Evolutionary conservation across 306 rosid genomes (phyloP).

Genomic region (Citrullus mucosospermus): DNA sequence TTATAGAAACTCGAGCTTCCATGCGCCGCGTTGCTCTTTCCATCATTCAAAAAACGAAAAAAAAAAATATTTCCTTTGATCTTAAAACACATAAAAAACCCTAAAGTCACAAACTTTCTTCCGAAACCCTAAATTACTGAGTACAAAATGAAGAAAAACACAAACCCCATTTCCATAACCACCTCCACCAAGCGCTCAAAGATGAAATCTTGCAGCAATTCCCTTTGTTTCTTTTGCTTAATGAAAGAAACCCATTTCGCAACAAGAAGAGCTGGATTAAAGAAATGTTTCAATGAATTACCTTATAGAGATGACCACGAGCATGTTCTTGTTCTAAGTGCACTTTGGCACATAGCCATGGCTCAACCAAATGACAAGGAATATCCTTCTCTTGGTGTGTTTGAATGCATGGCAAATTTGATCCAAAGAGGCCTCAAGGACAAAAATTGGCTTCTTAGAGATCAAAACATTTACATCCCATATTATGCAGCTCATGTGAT

Average conservation of each 20-base stretch:
- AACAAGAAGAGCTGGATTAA: constrained; percentile 22
- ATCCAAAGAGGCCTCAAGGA: constrained; percentile 33
- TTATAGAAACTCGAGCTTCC: constrained; percentile 8
- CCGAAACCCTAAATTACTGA: neutral
- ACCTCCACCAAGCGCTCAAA: neutral
- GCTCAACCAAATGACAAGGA: constrained; percentile 54
- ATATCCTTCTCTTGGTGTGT: constrained; percentile 62
- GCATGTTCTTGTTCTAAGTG: constrained; percentile 40
- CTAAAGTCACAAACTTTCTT: neutral
- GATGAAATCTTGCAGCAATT: constrained; percentile 10
- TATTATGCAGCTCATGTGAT: constrained; percentile 79
- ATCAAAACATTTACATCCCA: constrained; percentile 66
- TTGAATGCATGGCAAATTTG: constrained; percentile 61
- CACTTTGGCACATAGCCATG: constrained; percentile 65
- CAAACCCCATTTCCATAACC: constrained; percentile 4
- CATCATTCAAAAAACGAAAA: neutral
- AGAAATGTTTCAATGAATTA: constrained; percentile 31
- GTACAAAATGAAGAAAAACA: neutral
- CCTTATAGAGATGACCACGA: constrained; percentile 30
- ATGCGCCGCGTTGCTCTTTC: constrained; percentile 16
- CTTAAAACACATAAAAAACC: neutral
- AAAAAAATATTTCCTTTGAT: neutral
- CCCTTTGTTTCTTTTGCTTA: constrained; percentile 59
- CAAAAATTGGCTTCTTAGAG: constrained; percentile 34
- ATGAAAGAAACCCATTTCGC: constrained; percentile 38